Evolutionary conservation across 805 yeast species (phyloP), one percentile per base, ranked within the genome.

Genomic region (Pichia cabralensis): DNA sequence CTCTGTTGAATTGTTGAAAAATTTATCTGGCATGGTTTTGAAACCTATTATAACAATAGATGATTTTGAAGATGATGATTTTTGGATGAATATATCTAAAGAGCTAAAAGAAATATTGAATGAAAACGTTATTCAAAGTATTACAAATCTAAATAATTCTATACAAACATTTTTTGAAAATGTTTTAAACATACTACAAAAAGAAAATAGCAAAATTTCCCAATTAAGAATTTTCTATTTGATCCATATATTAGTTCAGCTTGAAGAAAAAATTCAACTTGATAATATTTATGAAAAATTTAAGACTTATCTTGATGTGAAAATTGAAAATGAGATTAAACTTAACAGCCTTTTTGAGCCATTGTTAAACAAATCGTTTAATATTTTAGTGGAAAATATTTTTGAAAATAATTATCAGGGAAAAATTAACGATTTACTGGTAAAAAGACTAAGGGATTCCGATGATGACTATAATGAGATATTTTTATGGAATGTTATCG

Each of bases 31-130:
- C 2, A 35, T 42, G 3, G 28, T 59, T 24, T 32, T 32, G 2
- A 56, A 52, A 30, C 63, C 60, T 16, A 41, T 55, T 3, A 36
- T 60, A 26, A 52, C 62, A n/a, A 48, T 58, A 28, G 64, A 60
- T 41, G 63, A 58, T 33, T 38, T 42, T 23, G 63, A 58, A 28
- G 47, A 58, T 38, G 55, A 53, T 15, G 46, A 38, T 13, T 55
- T 52, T 31, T 60, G 64, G 64, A 13, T 25, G 4, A 7, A 14
- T 1, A 26, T 40, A 3, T 35, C 47, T 3, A n/a, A 30, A 0
- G 40, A 36, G 3, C 26, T 56, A 15, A 31, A 28, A n/a, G 16
- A 26, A 1, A 26, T 47, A 4, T 30, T 52, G 6, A 31, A 44
- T 20, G 40, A 41, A 16, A 47, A 49, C 7, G 44, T 48, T 13